These are phyloP conservation scores for Backusella sp. DNA, from an alignment of 192 early-diverging fungal genomes.

Conservation along the genomic window DNA sequence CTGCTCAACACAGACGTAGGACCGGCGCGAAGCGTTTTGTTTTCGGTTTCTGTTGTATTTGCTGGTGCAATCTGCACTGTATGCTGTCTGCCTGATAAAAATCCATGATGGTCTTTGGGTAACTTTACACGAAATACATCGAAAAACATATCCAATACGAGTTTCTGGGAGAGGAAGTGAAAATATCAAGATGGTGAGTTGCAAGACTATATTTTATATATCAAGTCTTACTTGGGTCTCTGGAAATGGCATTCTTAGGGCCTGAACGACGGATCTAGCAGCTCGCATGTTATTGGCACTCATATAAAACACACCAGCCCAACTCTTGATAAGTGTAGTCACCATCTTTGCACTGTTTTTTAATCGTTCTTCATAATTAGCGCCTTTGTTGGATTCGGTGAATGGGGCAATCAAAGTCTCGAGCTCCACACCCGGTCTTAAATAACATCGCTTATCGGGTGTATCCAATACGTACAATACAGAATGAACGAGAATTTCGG, in stretches of 20 bases:
- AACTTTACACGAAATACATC: constrained; percentile 72
- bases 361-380: constrained; percentile 64
- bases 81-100: constrained; percentile 41
- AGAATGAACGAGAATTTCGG: constrained; percentile 58
- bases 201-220: background rate
- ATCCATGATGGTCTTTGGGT: constrained; percentile 55
- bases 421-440: constrained; percentile 75
- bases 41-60: background rate
- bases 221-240: constrained; percentile 58
- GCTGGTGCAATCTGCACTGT: constrained; percentile 28
- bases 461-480: constrained; percentile 74
- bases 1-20: constrained; percentile 7
- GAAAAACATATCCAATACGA: constrained; percentile 80
- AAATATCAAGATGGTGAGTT: background rate
- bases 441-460: constrained; percentile 58
- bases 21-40: background rate
- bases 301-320: constrained; percentile 79
- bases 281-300: constrained; percentile 72
- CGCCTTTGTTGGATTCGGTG: constrained; percentile 69
- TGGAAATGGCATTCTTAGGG: constrained; percentile 64
- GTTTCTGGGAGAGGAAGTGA: constrained; percentile 47
- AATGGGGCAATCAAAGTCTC: constrained; percentile 81
- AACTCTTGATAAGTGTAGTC: constrained; percentile 65
- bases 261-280: constrained; percentile 66
- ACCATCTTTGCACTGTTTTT: constrained; percentile 62